Evolutionary conservation across 495 filamentous ascomycete species (phyloP), one percentile per base, ranked within the genome.

Genomic region (Tuber umbilicatum): DNA sequence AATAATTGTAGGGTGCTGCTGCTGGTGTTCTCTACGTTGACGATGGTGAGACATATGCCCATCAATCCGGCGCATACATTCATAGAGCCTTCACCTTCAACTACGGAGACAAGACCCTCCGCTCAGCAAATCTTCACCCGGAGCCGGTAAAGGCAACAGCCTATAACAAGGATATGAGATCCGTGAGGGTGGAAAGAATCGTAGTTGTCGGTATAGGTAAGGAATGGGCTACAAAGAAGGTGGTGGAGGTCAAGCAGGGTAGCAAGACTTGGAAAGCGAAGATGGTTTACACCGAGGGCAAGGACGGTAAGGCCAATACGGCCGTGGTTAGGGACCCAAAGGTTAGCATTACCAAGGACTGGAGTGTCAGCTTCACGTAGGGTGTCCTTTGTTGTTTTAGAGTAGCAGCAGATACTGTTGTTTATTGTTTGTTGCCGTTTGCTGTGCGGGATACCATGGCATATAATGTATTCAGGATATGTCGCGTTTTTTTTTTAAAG

Each of bases 31-130:
- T 99, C 40, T 99, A 98, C 79, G 85, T 96, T 70, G 95, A 98
- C 80, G 95, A 99, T 78, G 96, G 95, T 39, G 94, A 97, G 85
- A 92, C 91, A 0, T 98, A 92, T 75, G 92, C 97, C 60, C 95
- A 92, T 82, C 84, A 97, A 83, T 85, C 88, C 70, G 95, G 94
- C 19, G 92, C 90, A 41, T 97, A 91, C 83, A 92, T 97, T 75
- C 91, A 97, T 84, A 91, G 93, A 55, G 86, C 84, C 47, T 98
- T 98, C 86, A 79, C 81, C 42, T 91, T 87, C 86, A 86, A 83
- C 70, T 85, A 64, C 73, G 85, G 74, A 75, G 86, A 83, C 7
- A 86, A 86, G 5, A 86, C 85, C 2, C 86, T 97, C 21, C 75
- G 80, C 27, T 88, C 87, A 9, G 80, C 83, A 47, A 85, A 86